Evolutionary conservation across 331 rosid species (phyloP).

Genomic region (Pyracantha coccinea): DNA sequence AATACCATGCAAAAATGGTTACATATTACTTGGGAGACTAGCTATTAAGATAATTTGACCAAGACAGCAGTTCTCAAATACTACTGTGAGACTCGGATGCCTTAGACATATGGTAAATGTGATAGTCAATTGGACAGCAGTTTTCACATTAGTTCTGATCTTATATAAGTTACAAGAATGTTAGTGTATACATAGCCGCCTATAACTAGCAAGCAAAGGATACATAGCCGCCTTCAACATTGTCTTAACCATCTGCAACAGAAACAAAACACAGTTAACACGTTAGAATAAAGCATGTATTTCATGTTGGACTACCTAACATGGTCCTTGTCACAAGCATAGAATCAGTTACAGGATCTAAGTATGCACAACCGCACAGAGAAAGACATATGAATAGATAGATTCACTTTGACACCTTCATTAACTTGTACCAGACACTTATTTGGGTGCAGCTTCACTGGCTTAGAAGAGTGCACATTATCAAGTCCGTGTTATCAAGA

Average conservation of each 20-base stretch:
- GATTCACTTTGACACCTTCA: too few relatives aligned
- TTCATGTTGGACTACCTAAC: background rate
- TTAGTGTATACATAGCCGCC: too few relatives aligned
- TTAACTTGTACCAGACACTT: background rate
- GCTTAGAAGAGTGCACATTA: background rate
- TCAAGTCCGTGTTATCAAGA: too few relatives aligned
- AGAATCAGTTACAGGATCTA: background rate
- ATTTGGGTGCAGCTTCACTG: background rate
- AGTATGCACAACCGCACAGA: background rate
- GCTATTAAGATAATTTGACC: background rate
- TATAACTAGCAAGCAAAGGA: conserved; percentile 39
- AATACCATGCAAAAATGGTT: background rate
- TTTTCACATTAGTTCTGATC: background rate
- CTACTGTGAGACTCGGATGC: background rate
- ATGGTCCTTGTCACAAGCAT: background rate
- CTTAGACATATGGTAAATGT: background rate
- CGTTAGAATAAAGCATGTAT: background rate
- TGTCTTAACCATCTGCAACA: conserved; percentile 85
- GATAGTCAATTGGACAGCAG: background rate
- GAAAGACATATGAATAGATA: background rate
- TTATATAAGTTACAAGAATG: conserved; percentile 1
- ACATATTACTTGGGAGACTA: background rate
- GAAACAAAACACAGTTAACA: conserved; percentile 3
- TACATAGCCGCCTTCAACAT: conserved; percentile 82
- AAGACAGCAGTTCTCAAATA: background rate